phyloP scores from a whole-genome alignment of 2,329 filamentous ascomycete genomes.

The Fusarium mexicanum region DNA sequence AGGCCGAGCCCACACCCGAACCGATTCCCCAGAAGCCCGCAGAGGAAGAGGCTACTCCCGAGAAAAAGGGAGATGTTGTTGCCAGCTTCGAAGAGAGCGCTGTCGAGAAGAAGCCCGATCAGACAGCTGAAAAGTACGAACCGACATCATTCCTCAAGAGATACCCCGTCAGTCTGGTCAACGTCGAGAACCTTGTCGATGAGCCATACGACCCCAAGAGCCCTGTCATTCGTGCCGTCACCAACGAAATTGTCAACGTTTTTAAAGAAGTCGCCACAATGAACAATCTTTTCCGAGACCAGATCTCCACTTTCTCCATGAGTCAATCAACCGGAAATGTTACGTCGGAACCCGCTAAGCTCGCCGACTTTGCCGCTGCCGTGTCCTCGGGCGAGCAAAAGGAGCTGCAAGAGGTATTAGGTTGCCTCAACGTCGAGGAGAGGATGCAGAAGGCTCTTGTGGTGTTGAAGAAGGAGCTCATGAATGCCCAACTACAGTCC shows the following conservation, averaged over 20 bases:
- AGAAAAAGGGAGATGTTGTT: slow-evolving; percentile 92
- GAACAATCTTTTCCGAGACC: slow-evolving; percentile 95
- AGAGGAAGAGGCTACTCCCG: slow-evolving; percentile 63
- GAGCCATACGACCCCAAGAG: slow-evolving; percentile 92
- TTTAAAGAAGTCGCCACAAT: slow-evolving; percentile 96
- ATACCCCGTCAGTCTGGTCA: slow-evolving; percentile 92
- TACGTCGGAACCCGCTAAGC: slow-evolving; percentile 90
- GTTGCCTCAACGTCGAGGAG: slow-evolving; percentile 89
- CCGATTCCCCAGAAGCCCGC: slow-evolving; percentile 65
- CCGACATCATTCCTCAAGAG: slow-evolving; percentile 91
- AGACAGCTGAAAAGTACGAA: slow-evolving; percentile 72
- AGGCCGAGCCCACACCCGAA: slow-evolving; percentile 63
- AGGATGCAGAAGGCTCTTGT: slow-evolving; percentile 90
- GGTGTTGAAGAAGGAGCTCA: slow-evolving; percentile 96
- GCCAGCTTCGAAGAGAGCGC: slow-evolving; percentile 93
- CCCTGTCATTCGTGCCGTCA: slow-evolving; percentile 87
- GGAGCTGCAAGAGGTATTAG: slow-evolving; percentile 91
- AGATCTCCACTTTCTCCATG: slow-evolving; percentile 97
- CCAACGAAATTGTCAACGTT: slow-evolving; percentile 97
- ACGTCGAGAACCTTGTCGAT: slow-evolving; percentile 91
- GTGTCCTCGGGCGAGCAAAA: slow-evolving; percentile 93
- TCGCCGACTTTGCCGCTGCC: slow-evolving; percentile 96
- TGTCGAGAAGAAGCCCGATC: slow-evolving; percentile 67
- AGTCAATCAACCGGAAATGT: slow-evolving; percentile 95
- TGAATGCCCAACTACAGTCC: slow-evolving; percentile 96